Evolutionary conservation across 345 rosid genomes (phyloP).

Genomic region (Hypericum perforatum): DNA sequence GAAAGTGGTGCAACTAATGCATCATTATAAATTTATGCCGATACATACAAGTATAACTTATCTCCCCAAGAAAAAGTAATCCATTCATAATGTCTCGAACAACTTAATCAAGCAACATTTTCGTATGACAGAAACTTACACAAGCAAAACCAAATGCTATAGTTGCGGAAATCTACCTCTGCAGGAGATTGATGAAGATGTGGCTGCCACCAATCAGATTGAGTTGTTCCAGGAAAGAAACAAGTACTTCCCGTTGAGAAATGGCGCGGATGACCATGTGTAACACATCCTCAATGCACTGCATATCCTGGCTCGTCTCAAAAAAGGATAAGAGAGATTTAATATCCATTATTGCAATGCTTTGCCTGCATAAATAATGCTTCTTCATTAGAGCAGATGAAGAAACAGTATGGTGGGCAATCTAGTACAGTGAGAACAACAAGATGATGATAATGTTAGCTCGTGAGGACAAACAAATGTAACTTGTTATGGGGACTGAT

Average conservation of each 20-base stretch:
- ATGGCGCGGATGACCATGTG: conserved; percentile 88
- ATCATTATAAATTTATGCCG: too few species aligned
- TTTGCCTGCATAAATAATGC: conserved; percentile 49
- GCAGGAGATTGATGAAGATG: conserved; percentile 82
- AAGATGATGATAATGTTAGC: too few species aligned
- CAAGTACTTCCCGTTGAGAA: conserved; percentile 60
- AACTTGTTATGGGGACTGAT: too few species aligned
- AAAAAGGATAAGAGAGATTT: conserved; percentile 69
- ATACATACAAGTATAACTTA: too few species aligned
- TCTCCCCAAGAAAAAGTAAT: too few species aligned
- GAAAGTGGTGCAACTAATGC: too few species aligned
- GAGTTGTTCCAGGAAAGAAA: conserved; percentile 80
- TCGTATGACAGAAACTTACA: not conserved
- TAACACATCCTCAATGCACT: conserved; percentile 85
- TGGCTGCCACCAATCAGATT: conserved; percentile 73
- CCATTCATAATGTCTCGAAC: too few species aligned
- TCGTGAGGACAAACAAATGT: too few species aligned
- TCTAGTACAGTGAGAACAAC: too few species aligned
- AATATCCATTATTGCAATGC: conserved; percentile 52
- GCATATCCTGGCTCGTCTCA: conserved; percentile 82
- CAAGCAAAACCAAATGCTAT: conserved; percentile 1
- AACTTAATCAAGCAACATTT: too few species aligned
- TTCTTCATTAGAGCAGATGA: conserved; percentile 10
- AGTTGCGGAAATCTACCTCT: conserved; percentile 38
- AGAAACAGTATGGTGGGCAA: conserved; percentile 1